Base-by-base conservation (phyloP, 2,329 filamentous ascomycete genomes). In the Diatrype stigma region DNA sequence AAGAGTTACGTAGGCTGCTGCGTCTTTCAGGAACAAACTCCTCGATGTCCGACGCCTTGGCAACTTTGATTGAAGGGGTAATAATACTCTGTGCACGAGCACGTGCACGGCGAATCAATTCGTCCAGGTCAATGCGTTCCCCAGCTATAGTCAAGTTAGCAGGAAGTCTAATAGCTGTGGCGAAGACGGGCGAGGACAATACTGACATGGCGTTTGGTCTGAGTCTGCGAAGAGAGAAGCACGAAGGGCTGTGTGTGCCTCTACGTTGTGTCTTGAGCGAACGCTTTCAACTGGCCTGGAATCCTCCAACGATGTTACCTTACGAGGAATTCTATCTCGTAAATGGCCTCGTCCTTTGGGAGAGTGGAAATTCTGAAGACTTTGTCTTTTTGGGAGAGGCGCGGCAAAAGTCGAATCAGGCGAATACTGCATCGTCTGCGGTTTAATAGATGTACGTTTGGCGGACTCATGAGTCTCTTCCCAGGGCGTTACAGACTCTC, bases 1-100 rank as follows among this genome's bases (percentile, higher is more conserved):
- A 77, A 65, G 67, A 73, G 17, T 70, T 68, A 3, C 68, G 66
- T 2, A 70, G 52, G 44, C 68, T 72, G 61, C 72, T 63, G 48
- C 67, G 66, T 21, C 67, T 60, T 4, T 68, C 56, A 3, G 72
- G 69, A 6, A 71, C 60, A 19, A 67, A 59, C 44, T 70, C 72
- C 14, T 67, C 65, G 2, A 69, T 63, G 10, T 73, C 69, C 17
- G 68, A 61, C 6, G 66, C 62, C 4, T 60, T 60, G 38, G 48
- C 49, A 28, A 59, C 64, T 47, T 55, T 59, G 26, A 46, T 57
- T 11, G 60, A 57, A 17, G 58, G 44, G 11, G 62, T 62, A 16
- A 57, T 52, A 3, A 62, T 49, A 42, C 60, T 66, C 37, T 52
- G 59, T 28, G 63, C 57, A 23, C 56, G 60, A 22, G 52, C 57